Percentiles rank a stretch among this genome's conserved stretches.
Conservation (phyloP, 2,329 filamentous ascomycete genomes). For the Fusarium sp. region DNA sequence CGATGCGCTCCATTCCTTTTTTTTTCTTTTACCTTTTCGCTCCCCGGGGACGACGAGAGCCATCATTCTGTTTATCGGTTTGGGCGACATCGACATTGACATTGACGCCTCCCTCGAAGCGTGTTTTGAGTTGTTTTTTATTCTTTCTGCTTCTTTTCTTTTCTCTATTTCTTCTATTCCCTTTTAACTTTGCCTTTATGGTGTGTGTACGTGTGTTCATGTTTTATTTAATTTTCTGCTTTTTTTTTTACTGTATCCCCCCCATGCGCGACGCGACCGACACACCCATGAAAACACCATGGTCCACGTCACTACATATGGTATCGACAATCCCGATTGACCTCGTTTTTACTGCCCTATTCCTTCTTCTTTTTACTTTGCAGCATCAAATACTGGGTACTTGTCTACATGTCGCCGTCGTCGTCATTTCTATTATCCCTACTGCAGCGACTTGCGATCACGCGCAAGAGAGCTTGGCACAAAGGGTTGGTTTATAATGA, state of each 20-base stretch:
- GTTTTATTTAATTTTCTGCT: neutral
- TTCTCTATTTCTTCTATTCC: constrained; percentile 1
- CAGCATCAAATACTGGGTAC: constrained; percentile 13
- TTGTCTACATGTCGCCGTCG: neutral
- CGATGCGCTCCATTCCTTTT: constrained; percentile 30
- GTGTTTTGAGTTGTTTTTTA: constrained; percentile 26
- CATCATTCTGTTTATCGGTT: constrained; percentile 29
- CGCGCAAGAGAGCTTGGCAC: neutral
- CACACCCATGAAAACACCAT: neutral
- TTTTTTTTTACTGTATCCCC: neutral
- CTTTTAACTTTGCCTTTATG: constrained; percentile 16
- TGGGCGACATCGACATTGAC: constrained; percentile 17
- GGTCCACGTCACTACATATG: constrained; percentile 10
- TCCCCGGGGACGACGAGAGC: constrained; percentile 30
- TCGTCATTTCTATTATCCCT: constrained; percentile 7
- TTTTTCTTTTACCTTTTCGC: constrained; percentile 1
- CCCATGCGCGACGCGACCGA: neutral
- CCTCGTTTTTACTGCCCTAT: constrained; percentile 7
- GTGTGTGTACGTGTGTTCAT: neutral
- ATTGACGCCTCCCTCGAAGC: constrained; percentile 16
- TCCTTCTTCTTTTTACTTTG: neutral
- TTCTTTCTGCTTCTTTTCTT: neutral
- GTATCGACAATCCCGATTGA: constrained; percentile 12
- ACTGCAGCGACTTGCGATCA: neutral
- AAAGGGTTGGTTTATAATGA: neutral